phyloP scores from a whole-genome alignment of 345 rosid species.

The Gossypium ekmanianum region DNA sequence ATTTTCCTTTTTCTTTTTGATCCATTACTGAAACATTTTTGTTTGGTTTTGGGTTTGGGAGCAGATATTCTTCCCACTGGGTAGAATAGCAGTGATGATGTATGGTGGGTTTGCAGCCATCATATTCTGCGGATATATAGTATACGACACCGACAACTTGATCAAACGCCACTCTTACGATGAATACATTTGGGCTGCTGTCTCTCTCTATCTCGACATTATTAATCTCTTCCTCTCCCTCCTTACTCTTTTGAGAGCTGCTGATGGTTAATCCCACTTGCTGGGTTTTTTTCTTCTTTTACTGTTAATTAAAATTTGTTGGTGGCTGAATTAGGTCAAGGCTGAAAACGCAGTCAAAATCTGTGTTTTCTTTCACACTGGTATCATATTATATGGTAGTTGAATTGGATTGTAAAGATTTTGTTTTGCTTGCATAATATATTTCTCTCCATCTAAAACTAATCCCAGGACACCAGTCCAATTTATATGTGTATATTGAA shows the following conservation, averaged over 20 bases:
- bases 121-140: constrained; percentile 79
- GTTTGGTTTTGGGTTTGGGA: constrained; percentile 27
- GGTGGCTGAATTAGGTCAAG: background rate
- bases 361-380: background rate
- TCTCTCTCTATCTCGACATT: constrained; percentile 49
- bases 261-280: constrained; percentile 23
- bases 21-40: background rate
- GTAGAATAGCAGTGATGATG: constrained; percentile 68
- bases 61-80: constrained; percentile 77
- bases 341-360: background rate
- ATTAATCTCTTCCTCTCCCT: constrained; percentile 57
- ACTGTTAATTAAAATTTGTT: background rate
- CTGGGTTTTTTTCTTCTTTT: background rate
- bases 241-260: constrained; percentile 50
- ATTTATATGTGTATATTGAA: too few species aligned
- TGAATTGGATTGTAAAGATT: background rate
- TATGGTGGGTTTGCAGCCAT: constrained; percentile 74
- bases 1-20: background rate
- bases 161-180: constrained; percentile 76
- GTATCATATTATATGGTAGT: too few species aligned
- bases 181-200: constrained; percentile 67
- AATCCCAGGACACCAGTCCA: too few species aligned
- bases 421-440: background rate
- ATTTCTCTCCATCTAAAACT: background rate
- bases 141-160: constrained; percentile 80